Base-by-base conservation (phyloP, 305 asterid species). In the Fraxinus albicans region DNA sequence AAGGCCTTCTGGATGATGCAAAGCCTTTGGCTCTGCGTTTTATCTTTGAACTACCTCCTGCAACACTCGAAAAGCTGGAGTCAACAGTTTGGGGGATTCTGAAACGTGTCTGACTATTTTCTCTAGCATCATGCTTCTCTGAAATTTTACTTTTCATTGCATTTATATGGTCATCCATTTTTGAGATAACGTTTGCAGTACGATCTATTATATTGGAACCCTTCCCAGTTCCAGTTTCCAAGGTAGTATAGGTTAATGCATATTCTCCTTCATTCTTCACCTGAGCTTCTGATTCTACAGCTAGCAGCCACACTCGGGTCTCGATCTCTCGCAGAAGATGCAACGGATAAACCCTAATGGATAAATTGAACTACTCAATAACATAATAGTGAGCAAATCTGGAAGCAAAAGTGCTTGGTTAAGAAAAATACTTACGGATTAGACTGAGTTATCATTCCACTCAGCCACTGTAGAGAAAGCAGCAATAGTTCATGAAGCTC, bases 281-380 rank as follows among this genome's bases (percentile, higher is more conserved):
- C 86, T 90, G 99, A 83, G 95, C 89, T 87, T 96, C 99, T 8
- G 98, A 92, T 86, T 96, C 99, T 77, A 96, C 98, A 73, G 98
- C 99, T 90, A 96, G 89, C 85, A 96, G 95, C 99, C 99, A 96
- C 82, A 95, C 98, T 89, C 96, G 90, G 63, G 98, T 96, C 90
- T 96, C 99, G 76, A 96, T 92, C 90, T 96, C 99, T 8, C 98
- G 94, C 80, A 96, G 93, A 88, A 93, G 97, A 87, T 92, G 93
- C 84, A 95, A 86, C 3, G 99, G 97, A 86, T 92, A 96, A 84
- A 91, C 91, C 88, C 99, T 96, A 92, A 65, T 77, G 86, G 76
- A 86, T 74, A 77, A 80, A 76, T 80, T 38, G 77, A 63, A 89
- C 86, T 63, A 50, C 70, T 58, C 65, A 34, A 76, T 23, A 8